A percentile compares a stretch with the other conserved stretches of the same genome.
Evolutionary conservation across 202 grass and related monocot species (phyloP).

Genomic region (Bolboschoenoplectus hybrid): DNA sequence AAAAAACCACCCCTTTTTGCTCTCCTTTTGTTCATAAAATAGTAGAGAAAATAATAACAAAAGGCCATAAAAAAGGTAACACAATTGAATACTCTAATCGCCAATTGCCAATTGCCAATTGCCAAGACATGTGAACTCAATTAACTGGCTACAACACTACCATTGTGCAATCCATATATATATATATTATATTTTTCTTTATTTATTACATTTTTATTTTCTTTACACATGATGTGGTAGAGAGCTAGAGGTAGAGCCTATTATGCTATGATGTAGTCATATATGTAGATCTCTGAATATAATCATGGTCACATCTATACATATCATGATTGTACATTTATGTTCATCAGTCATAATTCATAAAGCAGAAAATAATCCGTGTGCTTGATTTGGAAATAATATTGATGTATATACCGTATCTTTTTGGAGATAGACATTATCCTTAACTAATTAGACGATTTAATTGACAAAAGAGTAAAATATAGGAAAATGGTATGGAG

Average conservation of each 20-base stretch:
- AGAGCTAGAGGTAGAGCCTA: neutral
- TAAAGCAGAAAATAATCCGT: neutral
- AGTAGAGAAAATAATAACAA: neutral
- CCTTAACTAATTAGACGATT: neutral
- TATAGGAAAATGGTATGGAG: too few species aligned
- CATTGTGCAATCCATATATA: neutral
- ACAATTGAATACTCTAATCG: constrained; percentile 13
- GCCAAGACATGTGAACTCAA: constrained; percentile 34
- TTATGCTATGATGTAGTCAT: neutral
- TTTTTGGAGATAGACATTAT: neutral
- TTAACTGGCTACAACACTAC: neutral
- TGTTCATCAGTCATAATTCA: neutral
- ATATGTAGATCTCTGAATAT: neutral
- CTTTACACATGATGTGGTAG: neutral
- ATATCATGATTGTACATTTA: constrained; percentile 23
- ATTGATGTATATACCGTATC: neutral
- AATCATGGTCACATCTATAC: constrained; percentile 18
- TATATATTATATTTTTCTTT: too few species aligned
- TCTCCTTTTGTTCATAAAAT: constrained; percentile 9
- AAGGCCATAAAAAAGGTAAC: constrained; percentile 13
- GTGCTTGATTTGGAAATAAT: neutral
- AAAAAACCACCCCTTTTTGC: constrained; percentile 16
- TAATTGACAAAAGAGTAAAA: too few species aligned
- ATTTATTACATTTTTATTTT: neutral
- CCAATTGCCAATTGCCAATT: neutral